Evolutionary conservation across 2,329 filamentous ascomycete genomes (phyloP), one percentile per base, ranked within the genome.

Genomic region (Epichloe sp.): DNA sequence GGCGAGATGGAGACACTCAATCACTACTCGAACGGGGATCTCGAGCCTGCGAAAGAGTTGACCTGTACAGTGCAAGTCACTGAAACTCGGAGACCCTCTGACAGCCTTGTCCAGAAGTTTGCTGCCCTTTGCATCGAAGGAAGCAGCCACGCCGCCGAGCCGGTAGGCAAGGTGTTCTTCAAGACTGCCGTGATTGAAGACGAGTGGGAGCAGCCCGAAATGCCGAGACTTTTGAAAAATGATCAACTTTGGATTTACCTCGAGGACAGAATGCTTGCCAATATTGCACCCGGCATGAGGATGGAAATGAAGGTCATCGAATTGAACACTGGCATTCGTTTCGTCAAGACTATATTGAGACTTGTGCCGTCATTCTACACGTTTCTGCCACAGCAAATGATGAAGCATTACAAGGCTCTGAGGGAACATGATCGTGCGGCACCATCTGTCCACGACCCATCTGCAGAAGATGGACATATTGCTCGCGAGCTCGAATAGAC

Each of bases 311-410:
- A 64, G 0, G 68, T 86, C 10, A 78, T 74, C 56, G 69, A 80
- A 52, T 65, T 86, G 23, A 76, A 75, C 57, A 79, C 83, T 23
- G 83, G 80, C 2, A 53, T 87, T 23, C 73, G 71, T 55, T 88
- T 85, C 62, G 77, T 89, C 61, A 83, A 82, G 60, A 65, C 72
- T 2, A 63, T 84, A 15, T 62, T 69, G 31, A 72, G 72, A 0
- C 62, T 83, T 11, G 75, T 77, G 52, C 79, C 79, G 3, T 77
- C 76, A 0, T 86, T 85, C 61, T 80, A 85, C 60, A 76, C 71
- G 0, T 79, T 80, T 52, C 68, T 89, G 26, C 75, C 78, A 1
- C 87, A 90, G 62, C 78, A 83, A 57, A 68, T 86, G 56, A 86
- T 90, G 82, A 59, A 73, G 21, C 65, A 73, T 17, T 89, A 78